Conservation (phyloP, 2,329 filamentous ascomycete genomes). For the Nectriaceae sp. region DNA sequence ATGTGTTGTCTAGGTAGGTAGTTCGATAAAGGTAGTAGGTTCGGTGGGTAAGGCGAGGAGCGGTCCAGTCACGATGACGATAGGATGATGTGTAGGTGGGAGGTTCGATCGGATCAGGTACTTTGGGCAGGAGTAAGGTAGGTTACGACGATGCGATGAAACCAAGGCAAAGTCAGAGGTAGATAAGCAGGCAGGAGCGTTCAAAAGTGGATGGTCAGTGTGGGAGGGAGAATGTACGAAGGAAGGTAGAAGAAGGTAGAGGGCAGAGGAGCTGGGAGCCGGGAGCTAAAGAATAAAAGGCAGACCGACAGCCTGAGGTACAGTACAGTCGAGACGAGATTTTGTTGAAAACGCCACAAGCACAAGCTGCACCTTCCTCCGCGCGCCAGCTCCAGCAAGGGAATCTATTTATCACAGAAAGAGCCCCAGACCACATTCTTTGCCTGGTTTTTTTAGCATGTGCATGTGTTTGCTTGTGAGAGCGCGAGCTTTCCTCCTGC, state of each 20-base stretch:
- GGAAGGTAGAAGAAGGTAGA: neutral
- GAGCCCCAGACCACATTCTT: neutral
- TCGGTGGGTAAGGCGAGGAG: conserved; percentile 4
- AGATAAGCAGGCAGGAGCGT: neutral
- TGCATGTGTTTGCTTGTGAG: conserved; percentile 6
- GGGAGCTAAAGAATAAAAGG: neutral
- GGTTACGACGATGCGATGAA: no score
- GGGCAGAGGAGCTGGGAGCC: neutral
- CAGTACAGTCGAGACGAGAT: neutral
- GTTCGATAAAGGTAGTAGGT: conserved; percentile 2
- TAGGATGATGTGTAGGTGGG: neutral
- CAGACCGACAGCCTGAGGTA: neutral
- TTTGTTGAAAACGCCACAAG: neutral
- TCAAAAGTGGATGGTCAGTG: neutral
- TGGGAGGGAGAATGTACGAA: neutral
- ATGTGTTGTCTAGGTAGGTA: conserved; percentile 30
- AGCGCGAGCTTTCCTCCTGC: neutral
- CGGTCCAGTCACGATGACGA: neutral
- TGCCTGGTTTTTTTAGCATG: conserved; percentile 12
- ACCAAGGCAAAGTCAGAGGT: neutral
- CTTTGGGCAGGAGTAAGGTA: no score
- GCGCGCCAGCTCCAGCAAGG: neutral
- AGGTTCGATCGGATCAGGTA: neutral
- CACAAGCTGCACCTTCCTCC: neutral
- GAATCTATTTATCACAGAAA: conserved; percentile 1